Percentiles rank a stretch among this genome's conserved stretches.
Evolutionary conservation across 148 eudicot species (phyloP).

Genomic region (Beta vulgaris): DNA sequence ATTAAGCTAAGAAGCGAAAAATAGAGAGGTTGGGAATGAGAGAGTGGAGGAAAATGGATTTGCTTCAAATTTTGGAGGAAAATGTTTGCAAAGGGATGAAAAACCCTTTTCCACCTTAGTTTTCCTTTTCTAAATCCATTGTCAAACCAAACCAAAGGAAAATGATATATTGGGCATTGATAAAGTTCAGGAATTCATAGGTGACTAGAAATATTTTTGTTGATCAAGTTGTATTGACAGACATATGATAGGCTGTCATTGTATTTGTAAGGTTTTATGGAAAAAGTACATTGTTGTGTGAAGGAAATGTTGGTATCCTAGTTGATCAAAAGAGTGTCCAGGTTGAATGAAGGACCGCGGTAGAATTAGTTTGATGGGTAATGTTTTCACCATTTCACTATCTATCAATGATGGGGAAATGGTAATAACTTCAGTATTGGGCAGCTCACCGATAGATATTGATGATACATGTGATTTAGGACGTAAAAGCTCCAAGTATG

Average conservation of each 20-base stretch:
- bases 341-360: not conserved
- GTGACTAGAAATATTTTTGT: too few species aligned
- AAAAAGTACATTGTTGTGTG: not conserved
- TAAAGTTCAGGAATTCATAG: too few species aligned
- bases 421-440: not conserved
- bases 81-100: too few species aligned
- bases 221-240: not conserved
- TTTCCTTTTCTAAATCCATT: too few species aligned
- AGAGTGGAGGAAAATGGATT: too few species aligned
- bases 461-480: not conserved
- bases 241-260: not conserved
- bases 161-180: too few species aligned
- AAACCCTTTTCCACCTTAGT: too few species aligned
- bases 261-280: not conserved
- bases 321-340: not conserved
- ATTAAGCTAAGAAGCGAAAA: too few species aligned
- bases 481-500: not conserved
- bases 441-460: too few species aligned
- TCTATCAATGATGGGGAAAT: not conserved
- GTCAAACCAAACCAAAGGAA: too few species aligned
- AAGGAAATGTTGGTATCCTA: not conserved
- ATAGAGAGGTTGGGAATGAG: too few species aligned
- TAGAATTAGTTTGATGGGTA: not conserved
- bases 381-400: not conserved
- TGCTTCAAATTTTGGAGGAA: too few species aligned